phyloP scores from a whole-genome alignment of 371 early-diverging fungal genomes.

The Smittium mucronatum region DNA sequence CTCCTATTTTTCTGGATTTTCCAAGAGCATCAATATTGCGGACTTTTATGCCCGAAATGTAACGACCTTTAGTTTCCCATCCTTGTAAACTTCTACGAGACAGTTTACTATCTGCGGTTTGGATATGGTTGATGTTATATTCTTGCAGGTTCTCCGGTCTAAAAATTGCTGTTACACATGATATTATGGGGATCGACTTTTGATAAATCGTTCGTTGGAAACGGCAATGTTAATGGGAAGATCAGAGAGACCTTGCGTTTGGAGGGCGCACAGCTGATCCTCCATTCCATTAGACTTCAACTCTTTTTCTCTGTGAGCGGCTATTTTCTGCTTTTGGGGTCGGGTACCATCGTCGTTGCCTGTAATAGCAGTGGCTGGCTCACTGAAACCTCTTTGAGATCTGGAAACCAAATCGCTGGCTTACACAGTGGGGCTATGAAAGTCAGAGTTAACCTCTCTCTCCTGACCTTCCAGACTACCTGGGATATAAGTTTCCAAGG shows the following conservation, averaged over 20 bases:
- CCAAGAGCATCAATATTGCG: background rate
- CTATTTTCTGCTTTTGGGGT: background rate
- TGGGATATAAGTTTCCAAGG: background rate
- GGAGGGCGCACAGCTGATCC: too few relatives aligned
- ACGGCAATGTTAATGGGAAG: too few relatives aligned
- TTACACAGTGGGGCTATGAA: background rate
- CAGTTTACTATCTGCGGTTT: background rate
- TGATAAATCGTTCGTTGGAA: too few relatives aligned
- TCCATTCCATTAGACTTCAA: too few relatives aligned
- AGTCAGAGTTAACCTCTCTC: background rate
- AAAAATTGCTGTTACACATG: too few relatives aligned
- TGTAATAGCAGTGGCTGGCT: background rate
- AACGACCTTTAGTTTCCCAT: background rate
- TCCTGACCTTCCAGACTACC: background rate
- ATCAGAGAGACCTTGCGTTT: too few relatives aligned
- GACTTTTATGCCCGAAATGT: background rate
- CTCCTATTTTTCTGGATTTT: background rate
- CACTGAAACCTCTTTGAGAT: background rate
- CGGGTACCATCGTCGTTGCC: background rate
- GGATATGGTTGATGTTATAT: too few relatives aligned
- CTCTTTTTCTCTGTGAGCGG: too few relatives aligned
- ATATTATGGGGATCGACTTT: too few relatives aligned
- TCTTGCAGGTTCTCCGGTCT: too few relatives aligned
- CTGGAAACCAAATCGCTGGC: slow-evolving; percentile 1
- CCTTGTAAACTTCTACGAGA: background rate